Evolutionary conservation across 768 basidiomycete species (phyloP).

Genomic region (Calvatia gigantea): DNA sequence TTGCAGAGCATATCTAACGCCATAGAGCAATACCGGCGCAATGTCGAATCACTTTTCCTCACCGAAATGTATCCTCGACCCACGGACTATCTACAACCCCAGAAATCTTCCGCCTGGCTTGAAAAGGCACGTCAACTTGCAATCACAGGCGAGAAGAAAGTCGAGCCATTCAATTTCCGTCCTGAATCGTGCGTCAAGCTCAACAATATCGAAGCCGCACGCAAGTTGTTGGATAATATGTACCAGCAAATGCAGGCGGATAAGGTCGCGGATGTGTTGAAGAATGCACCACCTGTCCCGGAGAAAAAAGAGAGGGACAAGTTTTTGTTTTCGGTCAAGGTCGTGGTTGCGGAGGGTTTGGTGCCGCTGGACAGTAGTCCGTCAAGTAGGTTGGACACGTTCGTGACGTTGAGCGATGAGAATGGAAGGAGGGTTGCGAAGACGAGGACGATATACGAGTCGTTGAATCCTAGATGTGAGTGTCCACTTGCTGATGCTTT

Average conservation of each 20-base stretch:
- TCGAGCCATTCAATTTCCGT: constrained; percentile 93
- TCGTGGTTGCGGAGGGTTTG: constrained; percentile 88
- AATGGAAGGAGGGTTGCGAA: constrained; percentile 87
- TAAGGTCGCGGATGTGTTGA: constrained; percentile 66
- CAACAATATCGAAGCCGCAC: constrained; percentile 94
- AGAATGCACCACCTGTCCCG: constrained; percentile 63
- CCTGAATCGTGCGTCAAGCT: constrained; percentile 95
- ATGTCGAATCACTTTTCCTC: constrained; percentile 86
- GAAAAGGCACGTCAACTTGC: constrained; percentile 82
- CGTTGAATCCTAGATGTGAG: constrained; percentile 85
- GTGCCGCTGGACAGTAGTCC: constrained; percentile 72
- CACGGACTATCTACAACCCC: constrained; percentile 73
- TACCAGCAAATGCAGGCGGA: constrained; percentile 92
- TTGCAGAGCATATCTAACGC: constrained; percentile 84
- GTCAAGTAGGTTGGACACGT: constrained; percentile 83
- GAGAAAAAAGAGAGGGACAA: constrained; percentile 62
- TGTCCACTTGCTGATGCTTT: constrained; percentile 13
- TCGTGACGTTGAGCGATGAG: constrained; percentile 93
- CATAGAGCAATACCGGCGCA: constrained; percentile 87
- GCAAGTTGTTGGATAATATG: constrained; percentile 88
- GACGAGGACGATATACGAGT: constrained; percentile 94
- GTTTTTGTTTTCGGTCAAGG: constrained; percentile 92
- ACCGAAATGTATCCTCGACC: constrained; percentile 92
- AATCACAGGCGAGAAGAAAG: constrained; percentile 79
- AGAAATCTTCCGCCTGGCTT: constrained; percentile 86